Percentiles rank a stretch among this genome's conserved stretches.
These are phyloP conservation scores for Phalaenopsis equestris DNA, from an alignment of 106 monocot species.

Conservation along the genomic window DNA sequence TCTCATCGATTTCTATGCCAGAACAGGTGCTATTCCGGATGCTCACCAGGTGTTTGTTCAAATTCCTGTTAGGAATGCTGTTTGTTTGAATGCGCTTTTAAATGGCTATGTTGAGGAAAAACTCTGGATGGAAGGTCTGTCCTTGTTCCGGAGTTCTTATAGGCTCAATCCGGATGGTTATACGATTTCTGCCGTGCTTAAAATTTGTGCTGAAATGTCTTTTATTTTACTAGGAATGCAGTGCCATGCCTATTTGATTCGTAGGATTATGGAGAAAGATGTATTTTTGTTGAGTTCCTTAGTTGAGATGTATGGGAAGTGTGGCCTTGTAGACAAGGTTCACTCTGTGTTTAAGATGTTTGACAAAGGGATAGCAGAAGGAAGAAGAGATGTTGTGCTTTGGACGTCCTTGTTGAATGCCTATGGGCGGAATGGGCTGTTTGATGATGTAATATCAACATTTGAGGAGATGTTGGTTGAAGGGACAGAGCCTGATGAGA, in stretches of 20 bases:
- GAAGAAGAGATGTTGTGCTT: constrained; percentile 38
- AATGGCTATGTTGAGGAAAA: constrained; percentile 25
- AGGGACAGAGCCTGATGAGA: constrained; percentile 36
- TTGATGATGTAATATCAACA: constrained; percentile 27
- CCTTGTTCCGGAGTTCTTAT: constrained; percentile 19
- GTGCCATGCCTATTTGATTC: constrained; percentile 33
- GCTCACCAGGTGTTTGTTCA: constrained; percentile 44
- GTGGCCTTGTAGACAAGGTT: constrained; percentile 41
- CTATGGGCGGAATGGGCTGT: constrained; percentile 40
- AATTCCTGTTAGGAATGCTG: constrained; percentile 36
- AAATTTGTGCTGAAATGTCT: constrained; percentile 42
- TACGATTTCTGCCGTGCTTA: constrained; percentile 34
- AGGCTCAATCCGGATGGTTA: constrained; percentile 24
- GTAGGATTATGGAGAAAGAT: constrained; percentile 23
- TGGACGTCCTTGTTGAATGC: constrained; percentile 73
- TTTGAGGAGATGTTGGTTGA: constrained; percentile 46
- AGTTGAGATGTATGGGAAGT: constrained; percentile 75
- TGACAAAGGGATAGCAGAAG: background rate
- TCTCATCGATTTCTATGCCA: constrained; percentile 32
- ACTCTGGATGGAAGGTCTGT: constrained; percentile 27
- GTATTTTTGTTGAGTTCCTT: constrained; percentile 30
- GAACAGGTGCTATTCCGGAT: background rate
- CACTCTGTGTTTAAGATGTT: constrained; percentile 27
- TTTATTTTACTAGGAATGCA: constrained; percentile 28
- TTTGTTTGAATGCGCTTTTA: constrained; percentile 47